Conservation (phyloP, 805 yeast genomes). For the Blastobotrys terrestris region DNA sequence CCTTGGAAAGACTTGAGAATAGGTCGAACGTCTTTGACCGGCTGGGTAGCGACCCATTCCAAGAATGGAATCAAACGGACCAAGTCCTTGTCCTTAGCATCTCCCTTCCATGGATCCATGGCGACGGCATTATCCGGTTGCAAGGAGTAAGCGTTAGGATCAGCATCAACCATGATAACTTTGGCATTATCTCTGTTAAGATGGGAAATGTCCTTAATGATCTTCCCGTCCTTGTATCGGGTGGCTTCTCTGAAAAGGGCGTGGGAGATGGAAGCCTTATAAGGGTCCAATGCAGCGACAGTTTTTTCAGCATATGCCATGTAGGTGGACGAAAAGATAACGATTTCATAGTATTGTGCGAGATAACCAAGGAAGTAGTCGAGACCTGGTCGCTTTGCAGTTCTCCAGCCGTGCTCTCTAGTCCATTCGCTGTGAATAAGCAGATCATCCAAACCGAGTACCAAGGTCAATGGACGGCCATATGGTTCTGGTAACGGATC, state of each 20-base stretch:
- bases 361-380: conserved; percentile 94
- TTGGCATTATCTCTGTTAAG: conserved; percentile 87
- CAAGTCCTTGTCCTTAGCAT: conserved; percentile 67
- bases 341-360: conserved; percentile 94
- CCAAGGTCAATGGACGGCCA: conserved; percentile 87
- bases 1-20: conserved; percentile 67
- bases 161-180: conserved; percentile 72
- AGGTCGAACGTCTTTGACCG: conserved; percentile 83
- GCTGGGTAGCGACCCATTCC: conserved; percentile 89
- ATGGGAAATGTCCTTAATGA: conserved; percentile 82
- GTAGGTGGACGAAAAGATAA: conserved; percentile 78
- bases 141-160: conserved; percentile 60
- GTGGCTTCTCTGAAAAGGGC: conserved; percentile 89
- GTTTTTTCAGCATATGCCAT: conserved; percentile 80
- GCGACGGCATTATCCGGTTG: conserved; percentile 96
- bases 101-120: conserved; percentile 81
- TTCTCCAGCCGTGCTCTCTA: conserved; percentile 91
- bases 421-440: conserved; percentile 91
- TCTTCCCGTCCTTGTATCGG: conserved; percentile 78
- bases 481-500: conserved; percentile 89
- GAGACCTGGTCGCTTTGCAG: conserved; percentile 97
- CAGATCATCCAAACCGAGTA: conserved; percentile 81
- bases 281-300: conserved; percentile 86
- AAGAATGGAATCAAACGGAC: conserved; percentile 82
- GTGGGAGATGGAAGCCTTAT: conserved; percentile 80